These are phyloP conservation scores for Amesomyces nigricolor DNA, from an alignment of 2,329 filamentous ascomycete species.

Conservation along the genomic window DNA sequence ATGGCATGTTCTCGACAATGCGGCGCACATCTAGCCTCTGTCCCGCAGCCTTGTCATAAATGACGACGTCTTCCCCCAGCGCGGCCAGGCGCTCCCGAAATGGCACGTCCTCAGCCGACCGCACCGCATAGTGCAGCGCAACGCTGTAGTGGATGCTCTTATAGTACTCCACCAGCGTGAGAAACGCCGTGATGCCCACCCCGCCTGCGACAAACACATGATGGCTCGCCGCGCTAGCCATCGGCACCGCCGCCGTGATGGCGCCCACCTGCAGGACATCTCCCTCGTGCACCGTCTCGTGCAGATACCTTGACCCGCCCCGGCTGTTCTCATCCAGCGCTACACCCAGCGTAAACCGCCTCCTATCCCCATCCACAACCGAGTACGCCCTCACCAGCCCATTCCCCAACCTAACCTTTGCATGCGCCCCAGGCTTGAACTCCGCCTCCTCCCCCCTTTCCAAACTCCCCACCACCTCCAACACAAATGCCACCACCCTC, in stretches of 20 bases:
- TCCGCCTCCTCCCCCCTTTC: conserved; percentile 30
- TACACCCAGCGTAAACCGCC: conserved; percentile 53
- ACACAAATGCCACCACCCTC: conserved; percentile 45
- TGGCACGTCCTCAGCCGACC: conserved; percentile 46
- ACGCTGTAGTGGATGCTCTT: conserved; percentile 43
- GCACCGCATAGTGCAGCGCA: conserved; percentile 55
- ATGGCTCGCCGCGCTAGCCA: conserved; percentile 43
- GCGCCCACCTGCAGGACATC: conserved; percentile 46
- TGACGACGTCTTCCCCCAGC: conserved; percentile 37
- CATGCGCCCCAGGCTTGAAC: conserved; percentile 45
- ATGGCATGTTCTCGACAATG: conserved; percentile 42
- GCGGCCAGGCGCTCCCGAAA: conserved; percentile 44
- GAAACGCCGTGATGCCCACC: conserved; percentile 61
- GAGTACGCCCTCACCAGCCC: conserved; percentile 56
- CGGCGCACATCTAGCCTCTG: conserved; percentile 46
- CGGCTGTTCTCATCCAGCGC: conserved; percentile 49
- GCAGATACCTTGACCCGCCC: conserved; percentile 57
- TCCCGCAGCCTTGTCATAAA: conserved; percentile 47
- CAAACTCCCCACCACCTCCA: conserved; percentile 41
- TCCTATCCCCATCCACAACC: conserved; percentile 46
- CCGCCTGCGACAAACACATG: conserved; percentile 61
- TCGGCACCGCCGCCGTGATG: conserved; percentile 45
- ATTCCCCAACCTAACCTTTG: conserved; percentile 50
- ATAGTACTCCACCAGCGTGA: conserved; percentile 42
- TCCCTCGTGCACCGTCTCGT: conserved; percentile 42